Base-by-base conservation (phyloP, 2,329 filamentous ascomycete genomes). In the Davidsoniella australis region DNA sequence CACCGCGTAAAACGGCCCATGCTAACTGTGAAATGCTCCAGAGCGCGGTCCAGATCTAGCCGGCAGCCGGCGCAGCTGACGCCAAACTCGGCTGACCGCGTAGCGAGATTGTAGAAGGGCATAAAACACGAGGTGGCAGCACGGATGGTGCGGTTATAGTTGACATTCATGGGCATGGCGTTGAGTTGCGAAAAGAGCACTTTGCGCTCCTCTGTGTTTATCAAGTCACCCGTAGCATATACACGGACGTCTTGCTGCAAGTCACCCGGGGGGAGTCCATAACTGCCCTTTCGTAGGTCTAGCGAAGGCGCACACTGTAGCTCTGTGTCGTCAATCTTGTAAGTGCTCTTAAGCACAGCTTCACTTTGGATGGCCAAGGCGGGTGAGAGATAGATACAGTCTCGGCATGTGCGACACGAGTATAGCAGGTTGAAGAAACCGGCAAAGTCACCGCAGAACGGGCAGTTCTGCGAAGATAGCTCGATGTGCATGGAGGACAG, bases 341-440 rank as follows among this genome's bases (percentile, higher is more conserved):
- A 33, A 5, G 10, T 33, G 3, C 16, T 26, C 20, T 10, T 10
- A 20, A 41, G 14, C 10, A 16, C n/a, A 12, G 38, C 23, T 12
- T 39, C 18, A 7, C 14, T 29, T 4, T 47, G 14, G 14, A 24
- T 16, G 3, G 16, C 20, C n/a, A 48, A 40, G 5, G 14, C 29
- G 6, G 24, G 46, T 2, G 17, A 4, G 6, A 4, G 16, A 29
- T 48, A 42, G 8, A 42, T 18, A 12, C 46, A 48, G 24, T 40
- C 18, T 10, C 18, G 37, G 24, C 46, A 48, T 20, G 46, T 42
- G 10, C 46, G 39, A 5, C 17, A 14, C 23, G 42, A 40, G 26
- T 48, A 48, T 14, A 48, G 39, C n/a, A 48, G 1, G 23, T 20
- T 48, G 39, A 42, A 48, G 20, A 48, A 48, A 14, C 46, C 46